Evolutionary conservation across 2,329 filamentous ascomycete species (phyloP).

Genomic region (Lachnellula willkommii): DNA sequence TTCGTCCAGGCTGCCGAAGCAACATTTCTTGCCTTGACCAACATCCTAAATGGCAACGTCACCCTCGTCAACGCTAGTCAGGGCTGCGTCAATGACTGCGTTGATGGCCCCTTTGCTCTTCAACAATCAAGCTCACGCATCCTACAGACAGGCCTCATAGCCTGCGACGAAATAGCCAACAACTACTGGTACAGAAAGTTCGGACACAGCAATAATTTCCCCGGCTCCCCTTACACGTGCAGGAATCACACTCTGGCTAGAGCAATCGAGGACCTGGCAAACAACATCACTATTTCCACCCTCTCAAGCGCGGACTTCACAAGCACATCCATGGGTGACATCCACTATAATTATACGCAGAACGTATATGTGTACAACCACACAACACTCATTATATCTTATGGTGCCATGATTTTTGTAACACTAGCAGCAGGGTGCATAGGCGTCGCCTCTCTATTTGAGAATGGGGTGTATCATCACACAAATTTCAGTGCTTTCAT

Average conservation of each 20-base stretch:
- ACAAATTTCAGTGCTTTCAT: constrained; percentile 14
- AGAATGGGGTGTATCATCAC: constrained; percentile 12
- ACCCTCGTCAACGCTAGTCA: background rate
- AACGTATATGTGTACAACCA: constrained; percentile 1
- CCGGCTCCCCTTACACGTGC: constrained; percentile 11
- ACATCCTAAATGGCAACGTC: constrained; percentile 4
- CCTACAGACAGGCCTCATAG: background rate
- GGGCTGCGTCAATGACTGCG: background rate
- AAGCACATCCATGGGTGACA: background rate
- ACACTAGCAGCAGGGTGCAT: background rate
- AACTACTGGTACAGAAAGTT: no score
- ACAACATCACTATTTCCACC: constrained; percentile 25
- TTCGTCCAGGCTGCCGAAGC: background rate
- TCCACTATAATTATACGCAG: background rate
- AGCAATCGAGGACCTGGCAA: constrained; percentile 19
- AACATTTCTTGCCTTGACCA: background rate
- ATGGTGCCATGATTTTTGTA: background rate
- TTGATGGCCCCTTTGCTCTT: background rate
- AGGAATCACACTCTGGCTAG: constrained; percentile 14
- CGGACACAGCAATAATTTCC: no score
- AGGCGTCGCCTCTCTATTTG: background rate
- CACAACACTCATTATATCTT: background rate
- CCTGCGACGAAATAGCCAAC: background rate
- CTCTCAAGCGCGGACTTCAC: constrained; percentile 3
- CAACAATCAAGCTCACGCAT: background rate